Conservation (phyloP, 352 stramenopile genomes). For the Phytophthora foliorum region DNA sequence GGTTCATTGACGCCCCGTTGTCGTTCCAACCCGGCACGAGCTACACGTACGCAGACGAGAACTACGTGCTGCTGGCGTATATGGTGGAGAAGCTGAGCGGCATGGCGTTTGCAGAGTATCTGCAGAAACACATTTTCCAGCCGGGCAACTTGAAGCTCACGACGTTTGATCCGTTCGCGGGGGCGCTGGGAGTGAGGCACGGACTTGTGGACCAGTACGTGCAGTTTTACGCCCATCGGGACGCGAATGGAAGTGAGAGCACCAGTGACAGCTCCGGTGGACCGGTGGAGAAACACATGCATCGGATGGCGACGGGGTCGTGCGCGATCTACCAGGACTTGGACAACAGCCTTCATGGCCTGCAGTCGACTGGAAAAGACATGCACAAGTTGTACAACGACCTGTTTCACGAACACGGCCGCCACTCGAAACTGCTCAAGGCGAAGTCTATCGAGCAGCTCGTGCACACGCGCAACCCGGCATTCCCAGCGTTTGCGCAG, state of each 20-base stretch:
- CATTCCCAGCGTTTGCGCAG: slow-evolving; percentile 46
- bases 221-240: slow-evolving; percentile 52
- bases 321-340: slow-evolving; percentile 56
- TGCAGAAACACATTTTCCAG: slow-evolving; percentile 51
- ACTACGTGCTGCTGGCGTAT: slow-evolving; percentile 69
- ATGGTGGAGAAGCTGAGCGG: slow-evolving; percentile 73
- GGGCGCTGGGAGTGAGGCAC: slow-evolving; percentile 32
- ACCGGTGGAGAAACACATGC: slow-evolving; percentile 28
- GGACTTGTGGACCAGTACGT: slow-evolving; percentile 63
- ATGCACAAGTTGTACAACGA: slow-evolving; percentile 76
- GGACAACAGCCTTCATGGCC: slow-evolving; percentile 44
- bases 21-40: slow-evolving; percentile 60
- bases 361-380: slow-evolving; percentile 62
- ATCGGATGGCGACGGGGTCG: slow-evolving; percentile 57
- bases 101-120: slow-evolving; percentile 45
- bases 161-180: slow-evolving; percentile 60
- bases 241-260: slow-evolving; percentile 6
- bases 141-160: slow-evolving; percentile 49
- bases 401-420: slow-evolving; percentile 54
- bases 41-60: slow-evolving; percentile 61
- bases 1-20: slow-evolving; percentile 64
- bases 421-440: slow-evolving; percentile 55
- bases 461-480: slow-evolving; percentile 52
- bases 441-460: slow-evolving; percentile 53
- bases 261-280: slow-evolving; percentile 16